Conservation (phyloP, 2,329 filamentous ascomycete genomes). For the Alternaria postmessia region DNA sequence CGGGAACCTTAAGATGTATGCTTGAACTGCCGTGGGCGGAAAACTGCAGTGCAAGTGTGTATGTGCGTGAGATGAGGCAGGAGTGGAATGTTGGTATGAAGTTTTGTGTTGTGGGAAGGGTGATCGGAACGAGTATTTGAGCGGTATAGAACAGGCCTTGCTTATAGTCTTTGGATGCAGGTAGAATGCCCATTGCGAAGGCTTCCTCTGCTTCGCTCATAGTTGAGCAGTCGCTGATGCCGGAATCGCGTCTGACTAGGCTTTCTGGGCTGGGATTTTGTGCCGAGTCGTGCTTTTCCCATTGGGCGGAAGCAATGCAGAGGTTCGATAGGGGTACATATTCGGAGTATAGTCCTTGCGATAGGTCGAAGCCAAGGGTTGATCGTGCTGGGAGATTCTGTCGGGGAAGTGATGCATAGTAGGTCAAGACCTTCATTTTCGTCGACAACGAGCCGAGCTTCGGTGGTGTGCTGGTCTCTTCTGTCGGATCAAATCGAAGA, state of each 20-base stretch:
- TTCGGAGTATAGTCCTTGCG: slow-evolving; percentile 63
- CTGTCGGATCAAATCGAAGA: slow-evolving; percentile 68
- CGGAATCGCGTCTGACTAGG: slow-evolving; percentile 53
- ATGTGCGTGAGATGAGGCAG: slow-evolving; percentile 71
- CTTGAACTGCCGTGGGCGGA: slow-evolving; percentile 53
- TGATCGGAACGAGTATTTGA: slow-evolving; percentile 69
- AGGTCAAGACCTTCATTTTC: slow-evolving; percentile 67
- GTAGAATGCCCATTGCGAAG: slow-evolving; percentile 43
- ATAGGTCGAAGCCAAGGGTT: slow-evolving; percentile 54
- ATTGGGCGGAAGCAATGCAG: slow-evolving; percentile 65
- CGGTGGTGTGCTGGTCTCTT: slow-evolving; percentile 60
- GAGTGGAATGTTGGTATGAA: slow-evolving; percentile 75
- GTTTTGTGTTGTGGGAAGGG: slow-evolving; percentile 66
- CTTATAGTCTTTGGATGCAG: slow-evolving; percentile 53
- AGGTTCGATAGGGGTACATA: slow-evolving; percentile 62
- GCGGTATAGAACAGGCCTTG: slow-evolving; percentile 66
- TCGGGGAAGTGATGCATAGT: slow-evolving; percentile 62
- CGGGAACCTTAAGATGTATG: slow-evolving; percentile 54
- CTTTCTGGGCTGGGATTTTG: slow-evolving; percentile 40
- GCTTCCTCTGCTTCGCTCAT: slow-evolving; percentile 20
- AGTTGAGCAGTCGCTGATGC: slow-evolving; percentile 47
- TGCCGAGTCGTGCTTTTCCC: slow-evolving; percentile 58
- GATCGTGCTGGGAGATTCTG: slow-evolving; percentile 58
- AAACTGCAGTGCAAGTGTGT: slow-evolving; percentile 67
- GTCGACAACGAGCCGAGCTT: slow-evolving; percentile 60